Conservation (phyloP, 2,329 filamentous ascomycete genomes). For the Phaeoacremonium minimum region DNA sequence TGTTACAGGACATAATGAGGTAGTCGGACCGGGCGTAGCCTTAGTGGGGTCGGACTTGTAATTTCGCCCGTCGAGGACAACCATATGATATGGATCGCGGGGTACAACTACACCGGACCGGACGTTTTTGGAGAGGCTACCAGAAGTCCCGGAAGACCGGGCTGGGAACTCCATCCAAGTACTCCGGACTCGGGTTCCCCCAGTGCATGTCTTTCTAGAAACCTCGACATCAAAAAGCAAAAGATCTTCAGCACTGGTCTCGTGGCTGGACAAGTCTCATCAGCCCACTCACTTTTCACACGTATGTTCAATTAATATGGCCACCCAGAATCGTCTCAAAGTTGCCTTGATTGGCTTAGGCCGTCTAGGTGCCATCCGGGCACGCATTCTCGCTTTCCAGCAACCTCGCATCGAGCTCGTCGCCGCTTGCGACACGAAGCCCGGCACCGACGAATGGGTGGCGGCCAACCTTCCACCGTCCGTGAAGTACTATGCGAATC, state of each 20-base stretch:
- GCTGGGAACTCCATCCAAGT: not conserved
- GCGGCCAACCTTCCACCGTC: constrained; percentile 20
- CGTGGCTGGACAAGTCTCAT: not conserved
- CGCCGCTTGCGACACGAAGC: constrained; percentile 25
- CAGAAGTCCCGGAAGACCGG: not conserved
- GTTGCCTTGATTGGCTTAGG: constrained; percentile 20
- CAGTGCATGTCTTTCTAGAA: not conserved
- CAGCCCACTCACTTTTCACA: not conserved
- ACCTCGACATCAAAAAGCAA: not conserved
- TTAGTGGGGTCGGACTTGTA: too few relatives aligned
- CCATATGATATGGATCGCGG: too few relatives aligned
- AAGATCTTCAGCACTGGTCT: not conserved
- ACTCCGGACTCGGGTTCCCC: not conserved
- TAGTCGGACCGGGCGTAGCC: not conserved
- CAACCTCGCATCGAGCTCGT: constrained; percentile 28
- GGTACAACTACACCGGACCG: not conserved
- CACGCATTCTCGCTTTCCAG: constrained; percentile 24
- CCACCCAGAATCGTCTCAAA: constrained; percentile 4
- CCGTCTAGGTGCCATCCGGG: constrained; percentile 22
- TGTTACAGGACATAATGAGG: not conserved
- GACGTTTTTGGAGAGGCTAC: not conserved
- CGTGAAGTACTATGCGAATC: constrained; percentile 16
- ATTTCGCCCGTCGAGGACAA: too few relatives aligned
- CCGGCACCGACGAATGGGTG: constrained; percentile 23
- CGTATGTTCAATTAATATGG: not conserved